Evolutionary conservation across 106 monocot species (phyloP).

Genomic region (Amphibolis antarctica): DNA sequence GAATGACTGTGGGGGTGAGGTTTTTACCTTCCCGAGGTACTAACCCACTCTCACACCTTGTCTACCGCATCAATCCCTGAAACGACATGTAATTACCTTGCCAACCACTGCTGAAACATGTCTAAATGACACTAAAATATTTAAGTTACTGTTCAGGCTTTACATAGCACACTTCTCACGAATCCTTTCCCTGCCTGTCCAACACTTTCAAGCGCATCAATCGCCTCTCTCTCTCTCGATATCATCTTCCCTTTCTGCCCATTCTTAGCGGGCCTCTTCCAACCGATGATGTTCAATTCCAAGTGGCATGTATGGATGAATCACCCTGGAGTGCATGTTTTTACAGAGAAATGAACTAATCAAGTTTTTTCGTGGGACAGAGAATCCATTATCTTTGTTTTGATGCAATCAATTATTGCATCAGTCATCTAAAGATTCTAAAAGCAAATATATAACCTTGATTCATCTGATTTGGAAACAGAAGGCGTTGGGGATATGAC

Average conservation of each 20-base stretch:
- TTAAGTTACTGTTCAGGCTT: no score
- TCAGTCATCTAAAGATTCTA: not conserved
- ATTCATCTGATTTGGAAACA: constrained; percentile 46
- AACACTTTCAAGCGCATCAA: constrained; percentile 34
- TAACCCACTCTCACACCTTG: no score
- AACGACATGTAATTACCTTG: no score
- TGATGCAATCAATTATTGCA: not conserved
- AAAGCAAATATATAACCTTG: constrained; percentile 37
- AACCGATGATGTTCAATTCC: constrained; percentile 14
- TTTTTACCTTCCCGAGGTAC: no score
- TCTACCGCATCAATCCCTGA: no score
- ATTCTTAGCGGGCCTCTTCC: constrained; percentile 48
- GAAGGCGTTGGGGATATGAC: constrained; percentile 54
- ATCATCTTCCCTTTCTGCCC: constrained; percentile 21
- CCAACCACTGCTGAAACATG: no score
- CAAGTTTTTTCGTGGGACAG: no score
- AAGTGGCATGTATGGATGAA: constrained; percentile 43
- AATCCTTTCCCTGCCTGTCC: constrained; percentile 58
- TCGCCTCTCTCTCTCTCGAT: constrained; percentile 6
- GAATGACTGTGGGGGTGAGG: no score
- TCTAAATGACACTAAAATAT: no score
- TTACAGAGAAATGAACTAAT: constrained; percentile 31
- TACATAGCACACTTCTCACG: constrained; percentile 52
- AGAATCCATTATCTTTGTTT: no score
- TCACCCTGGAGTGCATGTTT: constrained; percentile 53